Evolutionary conservation across 75 land plant genomes (phyloP).

Genomic region (Cryptomeria japonica): DNA sequence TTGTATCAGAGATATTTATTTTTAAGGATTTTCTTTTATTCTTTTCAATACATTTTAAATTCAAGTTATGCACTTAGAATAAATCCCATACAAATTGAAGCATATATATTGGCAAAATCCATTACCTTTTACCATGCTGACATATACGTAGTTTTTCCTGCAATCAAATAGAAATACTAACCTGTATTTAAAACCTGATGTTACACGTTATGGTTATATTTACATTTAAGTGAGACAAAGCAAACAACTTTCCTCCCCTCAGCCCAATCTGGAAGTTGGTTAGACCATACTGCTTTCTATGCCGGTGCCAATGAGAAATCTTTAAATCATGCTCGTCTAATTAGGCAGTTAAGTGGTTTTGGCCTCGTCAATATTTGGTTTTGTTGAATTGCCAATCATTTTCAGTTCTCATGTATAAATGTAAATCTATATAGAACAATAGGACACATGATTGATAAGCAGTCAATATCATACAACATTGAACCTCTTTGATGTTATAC

Average conservation of each 20-base stretch:
- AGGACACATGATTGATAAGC: not conserved
- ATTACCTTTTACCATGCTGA: not conserved
- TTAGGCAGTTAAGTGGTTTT: not conserved
- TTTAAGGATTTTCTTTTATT: not conserved
- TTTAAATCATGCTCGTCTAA: not conserved
- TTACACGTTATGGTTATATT: not conserved
- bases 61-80: not conserved
- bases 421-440: not conserved
- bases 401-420: not conserved
- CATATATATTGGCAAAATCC: not conserved
- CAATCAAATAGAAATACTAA: not conserved
- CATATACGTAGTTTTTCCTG: not conserved
- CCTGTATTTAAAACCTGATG: not conserved
- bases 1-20: not conserved
- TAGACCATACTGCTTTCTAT: not conserved
- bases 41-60: not conserved
- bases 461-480: not conserved
- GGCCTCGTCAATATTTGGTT: not conserved
- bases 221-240: not conserved
- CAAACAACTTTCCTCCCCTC: not conserved
- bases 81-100: not conserved
- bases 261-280: not conserved
- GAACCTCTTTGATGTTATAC: not conserved
- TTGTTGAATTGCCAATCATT: not conserved
- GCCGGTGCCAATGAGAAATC: not conserved